These are phyloP conservation scores for Leersia perrieri DNA, from an alignment of 176 grass and related monocot genomes.

Conservation along the genomic window DNA sequence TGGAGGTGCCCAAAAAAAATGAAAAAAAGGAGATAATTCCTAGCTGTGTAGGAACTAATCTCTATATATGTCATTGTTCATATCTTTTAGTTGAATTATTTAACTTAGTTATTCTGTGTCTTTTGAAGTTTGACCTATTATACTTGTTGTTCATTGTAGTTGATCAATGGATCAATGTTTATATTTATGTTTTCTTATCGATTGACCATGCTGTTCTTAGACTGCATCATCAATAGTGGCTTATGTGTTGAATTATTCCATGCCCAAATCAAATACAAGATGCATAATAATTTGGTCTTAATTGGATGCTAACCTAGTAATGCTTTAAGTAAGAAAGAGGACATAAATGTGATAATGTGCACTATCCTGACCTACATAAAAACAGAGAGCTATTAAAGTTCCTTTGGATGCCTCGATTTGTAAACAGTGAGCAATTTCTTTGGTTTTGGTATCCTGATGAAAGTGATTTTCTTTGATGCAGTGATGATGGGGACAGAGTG, in stretches of 20 bases:
- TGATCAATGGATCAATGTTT: not conserved
- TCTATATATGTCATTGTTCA: too few relatives aligned
- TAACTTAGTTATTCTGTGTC: not conserved
- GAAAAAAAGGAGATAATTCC: too few relatives aligned
- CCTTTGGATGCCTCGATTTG: not conserved
- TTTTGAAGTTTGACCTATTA: not conserved
- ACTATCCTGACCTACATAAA: not conserved
- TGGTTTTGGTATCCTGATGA: slow-evolving; percentile 10
- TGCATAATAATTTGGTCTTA: not conserved
- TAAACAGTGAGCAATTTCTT: not conserved
- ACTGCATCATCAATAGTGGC: not conserved
- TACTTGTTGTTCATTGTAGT: not conserved
- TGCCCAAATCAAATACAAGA: not conserved
- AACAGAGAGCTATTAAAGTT: not conserved
- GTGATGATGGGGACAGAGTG: slow-evolving; percentile 67
- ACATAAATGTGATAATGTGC: not conserved
- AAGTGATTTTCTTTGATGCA: slow-evolving; percentile 22
- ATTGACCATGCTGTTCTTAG: not conserved
- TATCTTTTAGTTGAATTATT: not conserved
- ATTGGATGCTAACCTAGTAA: not conserved
- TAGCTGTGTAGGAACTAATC: too few relatives aligned
- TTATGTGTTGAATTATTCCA: not conserved
- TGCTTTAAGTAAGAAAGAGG: not conserved
- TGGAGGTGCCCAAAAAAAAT: too few relatives aligned
- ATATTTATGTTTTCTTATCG: not conserved